phyloP scores from a whole-genome alignment of 345 rosid species.

The Xanthoceras sorbifolium region DNA sequence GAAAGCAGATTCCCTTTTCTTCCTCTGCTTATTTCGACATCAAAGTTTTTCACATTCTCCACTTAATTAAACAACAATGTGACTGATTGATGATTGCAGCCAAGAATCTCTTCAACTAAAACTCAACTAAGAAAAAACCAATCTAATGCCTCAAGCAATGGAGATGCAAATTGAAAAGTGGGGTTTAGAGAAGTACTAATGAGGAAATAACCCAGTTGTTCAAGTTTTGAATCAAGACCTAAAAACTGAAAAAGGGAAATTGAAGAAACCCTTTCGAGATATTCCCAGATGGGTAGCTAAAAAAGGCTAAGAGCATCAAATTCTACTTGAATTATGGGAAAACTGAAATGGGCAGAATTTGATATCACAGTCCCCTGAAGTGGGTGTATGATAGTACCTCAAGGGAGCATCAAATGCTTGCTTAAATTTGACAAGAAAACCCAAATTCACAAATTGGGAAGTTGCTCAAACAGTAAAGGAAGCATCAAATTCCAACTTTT shows the following conservation, averaged over 20 bases:
- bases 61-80: slow-evolving; percentile 33
- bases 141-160: slow-evolving; percentile 24
- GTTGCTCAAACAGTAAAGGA: slow-evolving; percentile 48
- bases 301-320: slow-evolving; percentile 51
- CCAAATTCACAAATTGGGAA: slow-evolving; percentile 45
- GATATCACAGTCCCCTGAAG: slow-evolving; percentile 40
- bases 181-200: slow-evolving; percentile 1
- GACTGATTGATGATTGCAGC: slow-evolving; percentile 18
- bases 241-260: slow-evolving; percentile 28
- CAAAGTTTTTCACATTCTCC: slow-evolving; percentile 24
- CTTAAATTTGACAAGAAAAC: slow-evolving; percentile 44
- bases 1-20: slow-evolving; percentile 83
- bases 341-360: slow-evolving; percentile 40
- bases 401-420: slow-evolving; percentile 65
- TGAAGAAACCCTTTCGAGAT: slow-evolving; percentile 45
- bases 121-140: slow-evolving; percentile 27
- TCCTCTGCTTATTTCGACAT: slow-evolving; percentile 30
- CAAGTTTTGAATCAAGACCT: slow-evolving; percentile 46
- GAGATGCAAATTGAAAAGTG: slow-evolving; percentile 21
- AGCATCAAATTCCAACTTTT: slow-evolving; percentile 70
- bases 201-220: slow-evolving; percentile 18
- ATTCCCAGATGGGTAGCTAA: slow-evolving; percentile 46
- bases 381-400: slow-evolving; percentile 35
- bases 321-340: slow-evolving; percentile 51
- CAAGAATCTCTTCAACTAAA: slow-evolving; percentile 31